Evolutionary conservation across 768 basidiomycete genomes (phyloP).

Genomic region (Crassisporium funariophilum): DNA sequence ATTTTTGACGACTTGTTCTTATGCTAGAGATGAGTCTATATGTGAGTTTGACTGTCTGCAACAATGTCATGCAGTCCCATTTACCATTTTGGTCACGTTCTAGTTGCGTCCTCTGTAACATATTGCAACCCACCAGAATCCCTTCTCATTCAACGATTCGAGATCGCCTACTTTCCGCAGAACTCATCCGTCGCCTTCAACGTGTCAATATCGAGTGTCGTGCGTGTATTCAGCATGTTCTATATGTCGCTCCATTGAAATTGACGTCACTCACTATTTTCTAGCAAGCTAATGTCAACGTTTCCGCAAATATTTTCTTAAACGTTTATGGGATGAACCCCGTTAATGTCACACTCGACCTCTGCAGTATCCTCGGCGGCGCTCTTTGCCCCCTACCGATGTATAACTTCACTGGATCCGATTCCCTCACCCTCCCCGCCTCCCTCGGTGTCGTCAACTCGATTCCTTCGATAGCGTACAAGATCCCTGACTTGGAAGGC

Average conservation of each 20-base stretch:
- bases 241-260: constrained; percentile 7
- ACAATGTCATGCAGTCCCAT: constrained; percentile 16
- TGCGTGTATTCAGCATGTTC: constrained; percentile 40
- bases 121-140: constrained; percentile 83
- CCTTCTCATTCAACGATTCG: constrained; percentile 78
- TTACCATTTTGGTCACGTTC: constrained; percentile 6
- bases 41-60: constrained; percentile 48
- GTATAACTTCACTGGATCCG: constrained; percentile 87
- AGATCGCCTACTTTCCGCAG: constrained; percentile 66
- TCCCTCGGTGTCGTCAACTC: constrained; percentile 54
- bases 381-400: constrained; percentile 80
- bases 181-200: constrained; percentile 83
- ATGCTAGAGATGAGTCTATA: constrained; percentile 55
- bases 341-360: constrained; percentile 82
- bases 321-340: constrained; percentile 88
- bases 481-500: constrained; percentile 90
- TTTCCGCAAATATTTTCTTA: constrained; percentile 78
- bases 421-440: constrained; percentile 64
- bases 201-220: constrained; percentile 84
- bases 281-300: constrained; percentile 75
- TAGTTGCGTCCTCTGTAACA: constrained; percentile 87
- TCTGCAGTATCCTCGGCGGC: constrained; percentile 78
- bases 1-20: constrained; percentile 34
- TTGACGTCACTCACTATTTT: constrained; percentile 17
- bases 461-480: constrained; percentile 81